Evolutionary conservation across 2,329 filamentous ascomycete genomes (phyloP).

Genomic region (Bipolaris zeicola): DNA sequence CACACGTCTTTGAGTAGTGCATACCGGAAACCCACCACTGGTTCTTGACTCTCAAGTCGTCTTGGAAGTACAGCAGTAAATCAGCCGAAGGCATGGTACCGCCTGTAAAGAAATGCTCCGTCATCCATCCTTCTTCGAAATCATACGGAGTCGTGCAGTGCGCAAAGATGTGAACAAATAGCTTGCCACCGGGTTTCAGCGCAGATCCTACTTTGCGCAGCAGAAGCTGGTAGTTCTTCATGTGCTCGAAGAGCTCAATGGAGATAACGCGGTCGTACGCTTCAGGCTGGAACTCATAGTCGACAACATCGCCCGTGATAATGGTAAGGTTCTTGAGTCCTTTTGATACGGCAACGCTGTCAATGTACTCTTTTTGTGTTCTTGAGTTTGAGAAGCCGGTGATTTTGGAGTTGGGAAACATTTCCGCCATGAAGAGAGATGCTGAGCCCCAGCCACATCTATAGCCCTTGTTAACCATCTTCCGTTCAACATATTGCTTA

Average conservation of each 20-base stretch:
- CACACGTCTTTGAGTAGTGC: conserved; percentile 72
- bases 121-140: conserved; percentile 76
- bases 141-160: conserved; percentile 71
- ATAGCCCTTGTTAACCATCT: conserved; percentile 34
- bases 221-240: conserved; percentile 75
- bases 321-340: conserved; percentile 65
- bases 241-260: conserved; percentile 76
- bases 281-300: conserved; percentile 65
- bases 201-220: conserved; percentile 66
- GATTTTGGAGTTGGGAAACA: conserved; percentile 65
- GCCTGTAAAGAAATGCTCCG: conserved; percentile 73
- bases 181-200: conserved; percentile 66
- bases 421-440: conserved; percentile 68
- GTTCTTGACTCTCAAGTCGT: conserved; percentile 62
- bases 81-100: conserved; percentile 74
- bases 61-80: conserved; percentile 69
- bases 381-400: conserved; percentile 72
- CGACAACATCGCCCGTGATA: conserved; percentile 70
- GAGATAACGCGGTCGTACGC: conserved; percentile 69
- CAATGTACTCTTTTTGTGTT: conserved; percentile 72
- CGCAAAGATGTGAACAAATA: conserved; percentile 72
- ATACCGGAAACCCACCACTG: conserved; percentile 75
- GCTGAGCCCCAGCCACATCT: conserved; percentile 73
- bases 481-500: not conserved
- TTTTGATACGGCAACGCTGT: conserved; percentile 61